These are phyloP conservation scores for Gossypium australe DNA, from an alignment of 345 rosid genomes.

Conservation along the genomic window DNA sequence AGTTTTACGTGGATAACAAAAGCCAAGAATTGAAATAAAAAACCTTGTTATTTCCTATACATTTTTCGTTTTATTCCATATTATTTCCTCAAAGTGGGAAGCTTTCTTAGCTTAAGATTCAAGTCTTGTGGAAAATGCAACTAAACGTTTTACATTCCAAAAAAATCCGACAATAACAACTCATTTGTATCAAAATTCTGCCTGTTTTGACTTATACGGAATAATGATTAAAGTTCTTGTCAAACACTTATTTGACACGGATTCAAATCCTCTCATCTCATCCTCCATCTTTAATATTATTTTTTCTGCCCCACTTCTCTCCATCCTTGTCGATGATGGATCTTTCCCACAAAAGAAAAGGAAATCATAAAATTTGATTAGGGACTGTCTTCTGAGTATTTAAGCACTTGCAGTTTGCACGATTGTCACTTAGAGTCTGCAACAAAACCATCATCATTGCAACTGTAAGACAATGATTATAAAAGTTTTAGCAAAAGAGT, in stretches of 20 bases:
- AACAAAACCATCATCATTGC: not conserved
- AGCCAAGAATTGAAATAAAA: not conserved
- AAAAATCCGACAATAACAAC: not conserved
- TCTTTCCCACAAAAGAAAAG: constrained; percentile 16
- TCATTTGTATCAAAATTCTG: constrained; percentile 11
- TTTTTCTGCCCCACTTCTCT: not conserved
- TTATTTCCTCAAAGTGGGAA: not conserved
- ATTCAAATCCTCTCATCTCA: no score
- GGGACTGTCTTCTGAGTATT: constrained; percentile 29
- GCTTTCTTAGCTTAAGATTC: constrained; percentile 17
- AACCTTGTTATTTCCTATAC: constrained; percentile 18
- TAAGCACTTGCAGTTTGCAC: constrained; percentile 61
- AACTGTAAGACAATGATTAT: not conserved
- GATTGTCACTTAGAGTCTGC: constrained; percentile 54
- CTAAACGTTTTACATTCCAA: not conserved
- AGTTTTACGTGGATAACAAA: no score
- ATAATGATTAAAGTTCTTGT: no score
- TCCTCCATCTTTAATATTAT: no score
- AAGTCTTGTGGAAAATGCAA: constrained; percentile 13
- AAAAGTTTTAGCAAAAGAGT: not conserved
- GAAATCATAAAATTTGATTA: constrained; percentile 27
- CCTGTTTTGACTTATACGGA: no score
- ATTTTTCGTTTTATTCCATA: constrained; percentile 25
- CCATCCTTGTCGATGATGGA: not conserved
- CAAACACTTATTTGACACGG: no score